Conservation (phyloP, 305 asterid genomes). For the Euphrasia arctica region DNA sequence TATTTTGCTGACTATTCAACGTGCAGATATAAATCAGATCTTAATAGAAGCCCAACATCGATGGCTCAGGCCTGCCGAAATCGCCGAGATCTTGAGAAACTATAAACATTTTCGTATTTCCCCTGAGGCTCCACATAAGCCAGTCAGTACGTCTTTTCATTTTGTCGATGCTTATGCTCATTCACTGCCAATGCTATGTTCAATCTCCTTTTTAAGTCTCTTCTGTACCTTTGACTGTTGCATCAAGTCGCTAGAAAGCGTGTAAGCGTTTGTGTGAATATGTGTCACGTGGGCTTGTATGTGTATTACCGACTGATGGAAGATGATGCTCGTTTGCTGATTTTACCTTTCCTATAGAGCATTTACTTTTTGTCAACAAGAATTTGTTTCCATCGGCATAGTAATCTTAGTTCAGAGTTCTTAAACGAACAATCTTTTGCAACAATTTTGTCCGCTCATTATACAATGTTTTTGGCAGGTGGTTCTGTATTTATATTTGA, state of each 20-base stretch:
- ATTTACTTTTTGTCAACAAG: background rate
- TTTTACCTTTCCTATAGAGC: background rate
- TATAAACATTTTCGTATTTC: background rate
- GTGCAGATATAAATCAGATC: constrained; percentile 4
- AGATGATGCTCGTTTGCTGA: constrained; percentile 4
- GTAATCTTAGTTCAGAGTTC: background rate
- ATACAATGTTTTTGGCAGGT: constrained; percentile 41
- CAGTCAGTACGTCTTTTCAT: constrained; percentile 15
- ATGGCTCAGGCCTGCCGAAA: constrained; percentile 19
- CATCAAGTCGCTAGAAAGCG: background rate
- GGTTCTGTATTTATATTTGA: constrained; percentile 90
- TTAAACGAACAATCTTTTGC: background rate
- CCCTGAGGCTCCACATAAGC: constrained; percentile 13
- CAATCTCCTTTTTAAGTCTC: background rate
- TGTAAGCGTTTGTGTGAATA: background rate
- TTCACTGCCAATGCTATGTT: background rate
- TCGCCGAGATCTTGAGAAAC: constrained; percentile 4
- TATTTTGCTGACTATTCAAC: background rate
- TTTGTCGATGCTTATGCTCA: constrained; percentile 4
- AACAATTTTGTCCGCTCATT: constrained; percentile 5
- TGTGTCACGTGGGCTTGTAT: background rate
- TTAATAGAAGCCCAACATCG: constrained; percentile 13
- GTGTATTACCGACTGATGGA: background rate
- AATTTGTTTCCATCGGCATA: background rate
- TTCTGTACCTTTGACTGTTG: background rate